Evolutionary conservation across 2,329 filamentous ascomycete genomes (phyloP).

Genomic region (Bipolaris sorokiniana): DNA sequence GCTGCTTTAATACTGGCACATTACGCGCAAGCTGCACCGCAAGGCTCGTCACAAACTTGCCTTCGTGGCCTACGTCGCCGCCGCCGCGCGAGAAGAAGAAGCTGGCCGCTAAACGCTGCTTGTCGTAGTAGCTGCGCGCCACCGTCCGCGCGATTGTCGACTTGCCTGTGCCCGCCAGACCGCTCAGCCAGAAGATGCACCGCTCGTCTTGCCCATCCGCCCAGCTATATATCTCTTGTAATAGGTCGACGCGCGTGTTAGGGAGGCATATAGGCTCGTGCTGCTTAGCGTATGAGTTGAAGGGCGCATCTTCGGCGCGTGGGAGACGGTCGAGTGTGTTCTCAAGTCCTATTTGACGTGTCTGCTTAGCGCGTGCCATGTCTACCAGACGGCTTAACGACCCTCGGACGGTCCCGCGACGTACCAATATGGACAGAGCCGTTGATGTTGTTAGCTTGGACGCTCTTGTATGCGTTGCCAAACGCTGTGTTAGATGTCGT

Average conservation of each 20-base stretch:
- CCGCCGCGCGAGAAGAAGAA: constrained; percentile 27
- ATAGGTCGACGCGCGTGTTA: constrained; percentile 30
- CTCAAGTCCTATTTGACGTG: constrained; percentile 1
- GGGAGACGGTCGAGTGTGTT: constrained; percentile 1
- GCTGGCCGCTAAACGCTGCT: too few species aligned
- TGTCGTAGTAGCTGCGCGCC: constrained; percentile 19
- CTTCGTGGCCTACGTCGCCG: constrained; percentile 17
- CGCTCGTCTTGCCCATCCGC: constrained; percentile 15
- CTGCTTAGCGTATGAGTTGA: constrained; percentile 29
- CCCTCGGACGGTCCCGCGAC: not conserved
- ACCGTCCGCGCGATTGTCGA: constrained; percentile 37
- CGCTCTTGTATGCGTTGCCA: not conserved
- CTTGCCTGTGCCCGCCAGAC: constrained; percentile 31
- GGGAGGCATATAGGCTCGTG: constrained; percentile 29
- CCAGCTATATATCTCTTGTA: constrained; percentile 32
- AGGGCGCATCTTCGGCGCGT: constrained; percentile 21
- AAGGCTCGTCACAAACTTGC: constrained; percentile 23
- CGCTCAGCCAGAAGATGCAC: constrained; percentile 40
- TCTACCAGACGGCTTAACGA: not conserved
- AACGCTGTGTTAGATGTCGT: constrained; percentile 4
- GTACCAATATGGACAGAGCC: constrained; percentile 1
- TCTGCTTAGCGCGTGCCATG: not conserved
- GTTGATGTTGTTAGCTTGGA: not conserved
- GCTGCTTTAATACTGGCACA: constrained; percentile 31
- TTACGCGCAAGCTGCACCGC: constrained; percentile 20